phyloP scores from a whole-genome alignment of 2,329 filamentous ascomycete genomes.

The Fusarium sublunatum region DNA sequence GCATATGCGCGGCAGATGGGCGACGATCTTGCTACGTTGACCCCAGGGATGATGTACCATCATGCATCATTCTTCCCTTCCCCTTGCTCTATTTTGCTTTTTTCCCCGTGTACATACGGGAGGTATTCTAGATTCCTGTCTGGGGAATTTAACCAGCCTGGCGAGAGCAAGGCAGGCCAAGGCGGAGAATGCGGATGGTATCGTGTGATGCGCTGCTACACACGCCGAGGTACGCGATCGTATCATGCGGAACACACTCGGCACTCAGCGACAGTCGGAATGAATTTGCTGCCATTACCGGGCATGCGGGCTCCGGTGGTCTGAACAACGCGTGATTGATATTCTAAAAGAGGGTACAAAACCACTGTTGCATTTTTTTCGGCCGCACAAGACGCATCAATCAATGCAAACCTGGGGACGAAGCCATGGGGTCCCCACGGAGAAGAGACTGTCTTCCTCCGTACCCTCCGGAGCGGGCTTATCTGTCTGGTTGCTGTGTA shows the following conservation, averaged over 20 bases:
- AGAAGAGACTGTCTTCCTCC: background rate
- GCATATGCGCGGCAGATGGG: slow-evolving; percentile 47
- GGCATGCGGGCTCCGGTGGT: slow-evolving; percentile 9
- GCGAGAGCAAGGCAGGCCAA: slow-evolving; percentile 5
- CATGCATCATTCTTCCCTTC: slow-evolving; percentile 1
- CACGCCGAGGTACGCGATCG: slow-evolving; percentile 25
- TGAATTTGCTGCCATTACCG: background rate
- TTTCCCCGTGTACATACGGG: slow-evolving; percentile 1
- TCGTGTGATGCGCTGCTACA: slow-evolving; percentile 39
- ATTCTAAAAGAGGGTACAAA: slow-evolving; percentile 9
- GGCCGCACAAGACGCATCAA: background rate
- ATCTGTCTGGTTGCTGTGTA: slow-evolving; percentile 5
- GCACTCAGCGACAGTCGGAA: slow-evolving; percentile 34
- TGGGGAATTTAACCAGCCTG: slow-evolving; percentile 21
- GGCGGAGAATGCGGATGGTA: slow-evolving; percentile 11
- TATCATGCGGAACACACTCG: slow-evolving; percentile 38
- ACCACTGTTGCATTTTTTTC: slow-evolving; percentile 14
- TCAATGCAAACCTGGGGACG: slow-evolving; percentile 15
- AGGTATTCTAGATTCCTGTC: slow-evolving; percentile 19
- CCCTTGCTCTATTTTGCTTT: slow-evolving; percentile 24
- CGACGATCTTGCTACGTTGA: slow-evolving; percentile 44
- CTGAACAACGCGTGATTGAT: slow-evolving; percentile 40
- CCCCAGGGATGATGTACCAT: slow-evolving; percentile 26
- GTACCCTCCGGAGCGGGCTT: background rate
- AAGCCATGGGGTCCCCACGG: slow-evolving; percentile 26